Conservation (phyloP, 768 basidiomycete genomes). For the Krasilnikovozyma curviuscula region DNA sequence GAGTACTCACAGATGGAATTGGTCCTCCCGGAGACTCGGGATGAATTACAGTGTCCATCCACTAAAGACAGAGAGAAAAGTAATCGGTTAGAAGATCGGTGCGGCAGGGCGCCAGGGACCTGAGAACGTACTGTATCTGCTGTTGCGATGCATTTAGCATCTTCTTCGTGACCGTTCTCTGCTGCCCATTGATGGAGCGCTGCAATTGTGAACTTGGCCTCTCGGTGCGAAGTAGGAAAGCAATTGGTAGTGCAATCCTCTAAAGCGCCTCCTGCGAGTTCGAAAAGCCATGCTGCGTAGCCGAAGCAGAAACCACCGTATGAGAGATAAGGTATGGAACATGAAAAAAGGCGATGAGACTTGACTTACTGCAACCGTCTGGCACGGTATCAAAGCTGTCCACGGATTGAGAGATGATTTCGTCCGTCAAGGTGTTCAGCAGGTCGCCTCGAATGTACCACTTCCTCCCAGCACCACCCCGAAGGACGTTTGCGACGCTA, state of each 20-base stretch:
- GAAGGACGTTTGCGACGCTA: slow-evolving; percentile 71
- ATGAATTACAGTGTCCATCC: slow-evolving; percentile 57
- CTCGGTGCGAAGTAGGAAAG: slow-evolving; percentile 55
- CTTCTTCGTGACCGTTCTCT: slow-evolving; percentile 38
- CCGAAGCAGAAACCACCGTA: not conserved
- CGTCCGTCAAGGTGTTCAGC: slow-evolving; percentile 66
- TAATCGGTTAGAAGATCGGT: slow-evolving; percentile 7
- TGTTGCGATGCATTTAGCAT: slow-evolving; percentile 57
- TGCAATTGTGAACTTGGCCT: slow-evolving; percentile 65
- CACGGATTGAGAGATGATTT: slow-evolving; percentile 66
- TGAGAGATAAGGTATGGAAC: not conserved
- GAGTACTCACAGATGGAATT: slow-evolving; percentile 54
- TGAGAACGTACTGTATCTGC: slow-evolving; percentile 37
- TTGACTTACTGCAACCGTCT: slow-evolving; percentile 66
- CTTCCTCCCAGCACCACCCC: slow-evolving; percentile 37
- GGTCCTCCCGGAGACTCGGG: slow-evolving; percentile 60
- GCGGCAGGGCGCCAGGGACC: no score
- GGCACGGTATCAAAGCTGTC: slow-evolving; percentile 62
- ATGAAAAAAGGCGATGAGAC: not conserved
- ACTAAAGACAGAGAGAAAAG: slow-evolving; percentile 34
- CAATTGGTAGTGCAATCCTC: slow-evolving; percentile 45
- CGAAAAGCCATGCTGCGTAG: slow-evolving; percentile 61
- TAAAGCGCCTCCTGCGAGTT: slow-evolving; percentile 59
- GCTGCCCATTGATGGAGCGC: slow-evolving; percentile 89
- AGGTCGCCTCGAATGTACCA: slow-evolving; percentile 36